phyloP scores from a whole-genome alignment of 495 filamentous ascomycete genomes.

The Aspergillus affinis region DNA sequence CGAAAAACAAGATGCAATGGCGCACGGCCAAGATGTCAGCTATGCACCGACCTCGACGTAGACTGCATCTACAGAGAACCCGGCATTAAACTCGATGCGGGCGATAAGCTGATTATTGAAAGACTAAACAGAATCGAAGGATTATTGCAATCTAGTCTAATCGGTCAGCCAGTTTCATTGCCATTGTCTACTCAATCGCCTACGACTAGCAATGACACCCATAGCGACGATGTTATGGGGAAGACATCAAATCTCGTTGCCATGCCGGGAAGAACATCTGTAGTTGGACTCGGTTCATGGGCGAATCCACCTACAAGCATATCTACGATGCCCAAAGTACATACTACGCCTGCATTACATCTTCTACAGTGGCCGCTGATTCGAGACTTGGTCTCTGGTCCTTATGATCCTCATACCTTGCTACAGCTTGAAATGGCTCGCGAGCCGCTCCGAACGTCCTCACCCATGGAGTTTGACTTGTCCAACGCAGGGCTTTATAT shows the following conservation, averaged over 20 bases:
- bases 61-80: slow-evolving; percentile 84
- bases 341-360: slow-evolving; percentile 76
- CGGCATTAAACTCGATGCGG: slow-evolving; percentile 83
- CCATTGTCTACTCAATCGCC: slow-evolving; percentile 58
- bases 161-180: slow-evolving; percentile 48
- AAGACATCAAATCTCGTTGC: slow-evolving; percentile 35
- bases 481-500: slow-evolving; percentile 73
- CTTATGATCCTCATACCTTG: slow-evolving; percentile 75
- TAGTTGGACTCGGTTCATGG: slow-evolving; percentile 72
- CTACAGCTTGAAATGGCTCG: slow-evolving; percentile 80
- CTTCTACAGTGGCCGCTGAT: slow-evolving; percentile 80
- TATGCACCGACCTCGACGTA: slow-evolving; percentile 77
- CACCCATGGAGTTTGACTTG: slow-evolving; percentile 65
- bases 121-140: slow-evolving; percentile 74
- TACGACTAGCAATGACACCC: slow-evolving; percentile 68
- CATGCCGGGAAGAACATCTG: slow-evolving; percentile 56
- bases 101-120: slow-evolving; percentile 81
- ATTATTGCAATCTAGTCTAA: slow-evolving; percentile 66
- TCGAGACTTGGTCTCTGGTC: slow-evolving; percentile 69
- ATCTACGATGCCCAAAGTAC: slow-evolving; percentile 79
- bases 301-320: slow-evolving; percentile 66
- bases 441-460: slow-evolving; percentile 60
- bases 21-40: slow-evolving; percentile 77
- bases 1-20: slow-evolving; percentile 83
- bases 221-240: slow-evolving; percentile 58